A percentile compares a stretch with the other conserved stretches of the same genome.
These are phyloP conservation scores for Leavenworthia alabamica DNA, from an alignment of 345 rosid genomes.

Conservation along the genomic window DNA sequence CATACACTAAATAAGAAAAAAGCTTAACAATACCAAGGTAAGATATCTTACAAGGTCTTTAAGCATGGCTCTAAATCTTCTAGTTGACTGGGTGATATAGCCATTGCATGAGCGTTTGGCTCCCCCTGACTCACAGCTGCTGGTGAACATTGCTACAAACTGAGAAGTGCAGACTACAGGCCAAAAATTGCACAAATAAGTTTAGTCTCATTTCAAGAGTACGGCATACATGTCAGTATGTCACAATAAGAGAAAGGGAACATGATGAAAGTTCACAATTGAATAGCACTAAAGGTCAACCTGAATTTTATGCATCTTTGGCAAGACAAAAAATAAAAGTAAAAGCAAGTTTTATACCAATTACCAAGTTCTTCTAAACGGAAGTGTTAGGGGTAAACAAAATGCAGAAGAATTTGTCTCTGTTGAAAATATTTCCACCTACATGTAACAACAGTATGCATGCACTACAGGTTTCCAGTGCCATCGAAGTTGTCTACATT, in stretches of 20 bases:
- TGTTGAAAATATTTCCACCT: background rate
- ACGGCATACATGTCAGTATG: background rate
- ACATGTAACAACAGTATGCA: slow-evolving; percentile 2
- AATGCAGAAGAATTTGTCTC: background rate
- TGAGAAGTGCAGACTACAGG: slow-evolving; percentile 74
- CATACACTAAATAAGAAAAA: background rate
- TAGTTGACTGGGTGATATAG: slow-evolving; percentile 75
- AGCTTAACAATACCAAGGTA: background rate
- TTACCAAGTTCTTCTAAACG: background rate
- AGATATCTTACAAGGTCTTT: slow-evolving; percentile 73
- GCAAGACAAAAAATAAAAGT: background rate
- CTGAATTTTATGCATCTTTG: slow-evolving; percentile 1
- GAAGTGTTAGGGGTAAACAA: background rate
- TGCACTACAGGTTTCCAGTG: slow-evolving; percentile 6
- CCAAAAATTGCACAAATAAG: slow-evolving; percentile 1
- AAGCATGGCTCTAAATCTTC: slow-evolving; percentile 67
- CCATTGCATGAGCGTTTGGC: slow-evolving; percentile 53
- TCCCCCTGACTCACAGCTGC: slow-evolving; percentile 37
- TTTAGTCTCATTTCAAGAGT: background rate
- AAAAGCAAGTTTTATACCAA: background rate
- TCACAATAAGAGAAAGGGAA: background rate
- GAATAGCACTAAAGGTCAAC: background rate
- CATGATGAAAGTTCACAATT: slow-evolving; percentile 12
- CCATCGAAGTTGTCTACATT: background rate
- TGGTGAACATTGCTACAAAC: slow-evolving; percentile 82